phyloP scores from a whole-genome alignment of 1,139 yeast genomes.

The Taphrina flavorubra region DNA sequence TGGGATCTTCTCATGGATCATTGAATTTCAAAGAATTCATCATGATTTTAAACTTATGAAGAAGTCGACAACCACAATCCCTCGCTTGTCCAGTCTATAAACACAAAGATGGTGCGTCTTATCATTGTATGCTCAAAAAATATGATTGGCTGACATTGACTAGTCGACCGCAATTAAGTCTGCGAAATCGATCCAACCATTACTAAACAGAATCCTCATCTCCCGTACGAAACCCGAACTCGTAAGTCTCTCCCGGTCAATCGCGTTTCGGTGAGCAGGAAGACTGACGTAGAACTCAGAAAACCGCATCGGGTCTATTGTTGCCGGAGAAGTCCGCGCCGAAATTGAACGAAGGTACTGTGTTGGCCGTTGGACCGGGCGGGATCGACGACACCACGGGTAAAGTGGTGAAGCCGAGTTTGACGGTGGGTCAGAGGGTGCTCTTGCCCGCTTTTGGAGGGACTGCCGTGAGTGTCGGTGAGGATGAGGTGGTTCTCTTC shows the following conservation, averaged over 20 bases:
- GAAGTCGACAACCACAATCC: no score
- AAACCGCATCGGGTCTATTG: slow-evolving; percentile 93
- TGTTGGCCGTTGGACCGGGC: slow-evolving; percentile 55
- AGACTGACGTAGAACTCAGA: slow-evolving; percentile 56
- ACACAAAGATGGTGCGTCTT: background rate
- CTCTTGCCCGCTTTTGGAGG: slow-evolving; percentile 92
- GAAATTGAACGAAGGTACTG: slow-evolving; percentile 69
- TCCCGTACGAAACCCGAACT: slow-evolving; percentile 80
- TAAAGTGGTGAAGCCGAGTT: slow-evolving; percentile 70
- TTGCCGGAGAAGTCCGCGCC: slow-evolving; percentile 92
- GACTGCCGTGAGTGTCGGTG: slow-evolving; percentile 83
- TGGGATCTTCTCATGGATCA: background rate
- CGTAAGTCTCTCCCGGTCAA: background rate
- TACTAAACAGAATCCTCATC: slow-evolving; percentile 92
- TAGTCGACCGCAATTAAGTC: slow-evolving; percentile 70
- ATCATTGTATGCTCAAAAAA: no score
- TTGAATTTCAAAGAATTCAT: slow-evolving; percentile 1
- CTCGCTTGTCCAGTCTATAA: no score
- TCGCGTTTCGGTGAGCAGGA: background rate
- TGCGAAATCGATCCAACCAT: slow-evolving; percentile 86
- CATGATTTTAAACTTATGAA: background rate
- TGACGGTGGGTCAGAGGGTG: slow-evolving; percentile 87
- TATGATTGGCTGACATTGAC: background rate
- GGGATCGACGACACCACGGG: slow-evolving; percentile 70
- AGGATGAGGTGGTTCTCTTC: slow-evolving; percentile 56